Evolutionary conservation across 257 asterid genomes (phyloP).

Genomic region (Nicotiana attenuata): DNA sequence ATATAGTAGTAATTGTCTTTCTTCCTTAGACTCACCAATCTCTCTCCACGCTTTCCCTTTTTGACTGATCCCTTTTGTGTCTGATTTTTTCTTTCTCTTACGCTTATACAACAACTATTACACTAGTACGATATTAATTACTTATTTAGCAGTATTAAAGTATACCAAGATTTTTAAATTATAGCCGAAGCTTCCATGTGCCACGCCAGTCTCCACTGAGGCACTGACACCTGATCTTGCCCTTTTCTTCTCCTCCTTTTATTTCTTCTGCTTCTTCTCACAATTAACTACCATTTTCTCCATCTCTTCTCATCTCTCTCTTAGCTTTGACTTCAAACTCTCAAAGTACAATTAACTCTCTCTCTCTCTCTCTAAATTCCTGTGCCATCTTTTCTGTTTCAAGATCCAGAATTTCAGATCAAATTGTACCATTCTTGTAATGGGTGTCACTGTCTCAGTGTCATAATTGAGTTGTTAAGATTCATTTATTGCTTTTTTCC

Average conservation of each 20-base stretch:
- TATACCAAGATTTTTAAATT: constrained; percentile 1
- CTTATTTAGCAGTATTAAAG: neutral
- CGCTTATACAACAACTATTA: neutral
- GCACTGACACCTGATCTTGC: constrained; percentile 23
- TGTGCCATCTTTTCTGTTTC: constrained; percentile 18
- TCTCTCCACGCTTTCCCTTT: neutral
- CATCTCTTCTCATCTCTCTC: constrained; percentile 13
- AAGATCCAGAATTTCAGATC: constrained; percentile 39
- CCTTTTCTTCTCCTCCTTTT: constrained; percentile 17
- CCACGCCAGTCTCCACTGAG: constrained; percentile 34
- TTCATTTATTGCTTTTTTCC: constrained; percentile 16
- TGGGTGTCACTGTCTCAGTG: constrained; percentile 1
- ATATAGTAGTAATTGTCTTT: neutral
- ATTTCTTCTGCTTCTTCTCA: constrained; percentile 3
- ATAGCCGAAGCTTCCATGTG: constrained; percentile 38
- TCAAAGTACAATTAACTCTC: constrained; percentile 3
- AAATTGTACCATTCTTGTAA: neutral
- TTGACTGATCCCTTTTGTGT: neutral
- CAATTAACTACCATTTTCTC: constrained; percentile 20
- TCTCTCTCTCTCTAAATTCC: constrained; percentile 21
- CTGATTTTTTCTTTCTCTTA: neutral
- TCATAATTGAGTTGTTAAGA: neutral
- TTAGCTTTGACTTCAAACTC: constrained; percentile 23
- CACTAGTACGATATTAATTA: neutral
- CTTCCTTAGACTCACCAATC: neutral